Percentiles rank a stretch among this genome's conserved stretches.
Evolutionary conservation across 106 monocot species (phyloP).

Genomic region (Hemerocallis citrina): DNA sequence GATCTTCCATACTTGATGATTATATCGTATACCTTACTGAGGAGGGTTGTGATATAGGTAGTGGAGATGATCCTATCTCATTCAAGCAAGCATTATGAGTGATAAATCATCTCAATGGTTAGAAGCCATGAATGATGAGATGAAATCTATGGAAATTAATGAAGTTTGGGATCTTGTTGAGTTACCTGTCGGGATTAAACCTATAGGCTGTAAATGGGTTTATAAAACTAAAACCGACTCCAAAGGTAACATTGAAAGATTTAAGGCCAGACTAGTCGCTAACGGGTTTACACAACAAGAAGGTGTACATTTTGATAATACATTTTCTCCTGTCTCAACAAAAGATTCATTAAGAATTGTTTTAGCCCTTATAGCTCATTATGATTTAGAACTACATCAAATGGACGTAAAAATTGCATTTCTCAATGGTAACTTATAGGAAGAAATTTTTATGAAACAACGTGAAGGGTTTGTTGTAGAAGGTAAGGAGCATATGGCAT

Average conservation of each 20-base stretch:
- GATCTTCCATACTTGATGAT: background rate
- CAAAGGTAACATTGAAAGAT: background rate
- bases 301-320: background rate
- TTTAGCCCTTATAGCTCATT: background rate
- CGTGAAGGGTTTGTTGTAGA: background rate
- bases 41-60: background rate
- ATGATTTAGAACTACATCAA: too few species aligned
- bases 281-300: slow-evolving; percentile 1
- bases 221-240: background rate
- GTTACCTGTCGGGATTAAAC: background rate
- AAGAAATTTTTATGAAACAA: background rate
- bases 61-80: background rate
- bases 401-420: background rate
- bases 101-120: background rate
- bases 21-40: background rate
- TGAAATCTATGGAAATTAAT: background rate
- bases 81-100: background rate
- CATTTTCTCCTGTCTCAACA: background rate
- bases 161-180: background rate
- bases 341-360: slow-evolving; percentile 2
- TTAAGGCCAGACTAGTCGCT: background rate
- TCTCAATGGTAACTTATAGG: too few species aligned
- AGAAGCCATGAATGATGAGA: background rate
- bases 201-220: background rate
- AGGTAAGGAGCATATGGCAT: background rate